Conservation (phyloP, 2,329 filamentous ascomycete genomes). For the Colletotrichum sp. region DNA sequence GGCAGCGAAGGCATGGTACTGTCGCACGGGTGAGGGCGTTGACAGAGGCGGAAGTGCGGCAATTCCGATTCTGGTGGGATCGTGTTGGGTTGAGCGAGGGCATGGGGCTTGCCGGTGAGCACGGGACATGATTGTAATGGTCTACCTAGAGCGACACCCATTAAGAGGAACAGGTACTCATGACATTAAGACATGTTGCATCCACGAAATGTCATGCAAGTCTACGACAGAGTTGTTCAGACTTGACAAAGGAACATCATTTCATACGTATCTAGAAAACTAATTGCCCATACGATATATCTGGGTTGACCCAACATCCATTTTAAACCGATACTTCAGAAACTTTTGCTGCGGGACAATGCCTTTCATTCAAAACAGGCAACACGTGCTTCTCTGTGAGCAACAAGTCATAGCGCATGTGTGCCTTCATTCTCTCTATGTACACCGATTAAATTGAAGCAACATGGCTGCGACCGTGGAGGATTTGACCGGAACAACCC, state of each 20-base stretch:
- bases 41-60: conserved; percentile 48
- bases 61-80: conserved; percentile 68
- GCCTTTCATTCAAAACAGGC: not conserved
- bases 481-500: not conserved
- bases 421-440: not conserved
- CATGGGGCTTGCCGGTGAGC: conserved; percentile 28
- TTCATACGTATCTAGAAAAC: conserved; percentile 13
- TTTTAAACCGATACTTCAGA: not conserved
- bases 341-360: not conserved
- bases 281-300: not conserved
- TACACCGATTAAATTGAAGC: conserved; percentile 12
- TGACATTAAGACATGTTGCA: not conserved
- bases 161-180: not conserved
- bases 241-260: conserved; percentile 15
- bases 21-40: conserved; percentile 47
- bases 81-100: conserved; percentile 54
- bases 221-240: not conserved
- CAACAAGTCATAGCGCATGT: not conserved
- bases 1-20: conserved; percentile 42
- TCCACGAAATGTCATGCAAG: not conserved
- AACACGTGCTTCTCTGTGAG: not conserved
- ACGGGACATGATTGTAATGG: not conserved
- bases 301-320: not conserved
- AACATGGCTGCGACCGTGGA: not conserved
- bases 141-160: not conserved